Conservation (phyloP, 140 eudicot genomes). For the Oenanthe javanica region DNA sequence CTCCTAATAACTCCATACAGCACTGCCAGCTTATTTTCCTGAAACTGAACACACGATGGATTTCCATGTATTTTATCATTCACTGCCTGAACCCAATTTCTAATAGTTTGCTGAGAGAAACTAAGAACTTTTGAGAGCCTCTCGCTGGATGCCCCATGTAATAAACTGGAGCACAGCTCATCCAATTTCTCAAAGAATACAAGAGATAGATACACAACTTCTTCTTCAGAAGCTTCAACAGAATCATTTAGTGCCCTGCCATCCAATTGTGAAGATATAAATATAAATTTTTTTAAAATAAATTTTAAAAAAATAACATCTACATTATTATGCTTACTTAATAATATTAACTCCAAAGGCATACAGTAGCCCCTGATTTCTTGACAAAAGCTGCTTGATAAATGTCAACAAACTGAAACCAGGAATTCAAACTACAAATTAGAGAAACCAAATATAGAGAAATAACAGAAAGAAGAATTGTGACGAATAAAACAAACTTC, state of each 20-base stretch:
- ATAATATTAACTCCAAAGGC: constrained; percentile 44
- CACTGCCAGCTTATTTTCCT: constrained; percentile 37
- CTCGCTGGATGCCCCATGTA: constrained; percentile 33
- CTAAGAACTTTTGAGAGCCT: constrained; percentile 22
- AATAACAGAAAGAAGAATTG: background rate
- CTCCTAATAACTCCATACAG: constrained; percentile 75
- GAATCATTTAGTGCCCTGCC: constrained; percentile 63
- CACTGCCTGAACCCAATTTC: constrained; percentile 43
- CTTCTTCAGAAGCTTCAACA: constrained; percentile 41
- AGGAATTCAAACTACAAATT: constrained; percentile 8
- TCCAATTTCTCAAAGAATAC: constrained; percentile 54
- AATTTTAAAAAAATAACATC: background rate
- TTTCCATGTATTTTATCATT: constrained; percentile 28
- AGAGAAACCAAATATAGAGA: background rate
- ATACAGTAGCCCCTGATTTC: constrained; percentile 43
- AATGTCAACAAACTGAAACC: constrained; percentile 61
- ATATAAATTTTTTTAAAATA: background rate
- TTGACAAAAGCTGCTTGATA: constrained; percentile 45
- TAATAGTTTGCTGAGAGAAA: constrained; percentile 31
- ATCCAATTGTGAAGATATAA: constrained; percentile 14
- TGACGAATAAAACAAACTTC: background rate
- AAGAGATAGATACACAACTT: constrained; percentile 46
- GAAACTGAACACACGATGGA: constrained; percentile 23
- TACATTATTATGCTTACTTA: constrained; percentile 28
- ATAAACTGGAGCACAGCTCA: constrained; percentile 19